These are phyloP conservation scores for Lycium ferocissimum DNA, from an alignment of 257 asterid species.

Conservation along the genomic window DNA sequence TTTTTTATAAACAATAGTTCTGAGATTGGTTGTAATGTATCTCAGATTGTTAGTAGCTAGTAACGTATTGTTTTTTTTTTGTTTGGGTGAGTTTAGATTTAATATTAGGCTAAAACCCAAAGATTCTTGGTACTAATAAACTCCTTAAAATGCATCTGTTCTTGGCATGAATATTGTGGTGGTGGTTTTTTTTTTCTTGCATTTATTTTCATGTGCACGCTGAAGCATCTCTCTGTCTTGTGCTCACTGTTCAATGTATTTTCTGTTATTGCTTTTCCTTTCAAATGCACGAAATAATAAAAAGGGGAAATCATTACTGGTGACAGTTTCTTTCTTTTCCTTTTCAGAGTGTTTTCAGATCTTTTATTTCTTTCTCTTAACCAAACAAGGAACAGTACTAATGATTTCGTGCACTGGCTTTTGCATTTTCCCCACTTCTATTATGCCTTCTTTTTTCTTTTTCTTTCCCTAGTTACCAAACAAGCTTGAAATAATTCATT, in stretches of 20 bases:
- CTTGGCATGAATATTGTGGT: neutral
- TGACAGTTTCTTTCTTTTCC: slow-evolving; percentile 27
- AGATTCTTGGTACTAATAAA: neutral
- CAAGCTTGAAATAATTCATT: neutral
- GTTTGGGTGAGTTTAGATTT: neutral
- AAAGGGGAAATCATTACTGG: slow-evolving; percentile 36
- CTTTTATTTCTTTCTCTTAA: neutral
- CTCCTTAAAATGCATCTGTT: neutral
- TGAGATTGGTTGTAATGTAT: neutral
- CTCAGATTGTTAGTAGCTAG: neutral
- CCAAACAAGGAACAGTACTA: neutral
- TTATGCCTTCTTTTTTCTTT: neutral
- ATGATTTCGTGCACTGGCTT: neutral
- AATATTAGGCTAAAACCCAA: neutral
- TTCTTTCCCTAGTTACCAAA: neutral
- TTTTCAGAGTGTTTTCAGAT: slow-evolving; percentile 37
- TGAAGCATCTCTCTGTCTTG: neutral
- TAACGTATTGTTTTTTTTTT: neutral
- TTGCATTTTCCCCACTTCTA: neutral
- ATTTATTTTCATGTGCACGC: neutral
- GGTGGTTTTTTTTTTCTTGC: neutral
- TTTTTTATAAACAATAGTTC: neutral
- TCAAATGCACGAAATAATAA: slow-evolving; percentile 28
- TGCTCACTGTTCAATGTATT: slow-evolving; percentile 23
- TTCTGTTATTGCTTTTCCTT: slow-evolving; percentile 23